Base-by-base conservation (phyloP, 164 flowering plant species). In the Chimonanthus salicifolius region DNA sequence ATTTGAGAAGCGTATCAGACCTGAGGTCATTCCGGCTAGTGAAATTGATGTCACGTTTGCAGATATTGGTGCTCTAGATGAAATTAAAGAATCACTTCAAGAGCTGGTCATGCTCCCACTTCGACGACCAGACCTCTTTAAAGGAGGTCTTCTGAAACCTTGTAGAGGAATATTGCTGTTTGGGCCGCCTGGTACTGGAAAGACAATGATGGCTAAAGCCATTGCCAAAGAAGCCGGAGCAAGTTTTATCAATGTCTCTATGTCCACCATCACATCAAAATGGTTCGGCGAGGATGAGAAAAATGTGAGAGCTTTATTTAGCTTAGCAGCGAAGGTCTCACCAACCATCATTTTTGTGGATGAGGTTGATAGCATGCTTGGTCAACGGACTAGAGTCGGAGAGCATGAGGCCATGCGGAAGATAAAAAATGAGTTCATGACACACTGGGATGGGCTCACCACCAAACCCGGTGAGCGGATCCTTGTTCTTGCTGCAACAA, bases 231-330 rank as follows among this genome's bases (percentile, higher is more conserved):
- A 94, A 80, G 97, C 97, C 51, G 95, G 97, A 71, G 99, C 99
- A 46, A 94, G 97, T 79, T 94, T 94, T 85, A 94, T 94, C 20
- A 94, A 94, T 70, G 99, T 94, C 5, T 94, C 99, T 62, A 94
- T 94, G 98, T 94, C 99, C 18, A 92, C 97, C 50, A 92, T 94
- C 70, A 90, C 98, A 51, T 94, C 99, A 6, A 94, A 94, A 78
- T 94, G 99, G 99, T 94, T 94, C 78, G 99, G 99, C n/a, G 99
- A 95, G 79, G 98, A 92, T 81, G 99, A 95, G 82, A 95, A 93
- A 81, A 95, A 92, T 74, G 99, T 95, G 2, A 82, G 98, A 68
- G 99, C 98, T 62, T 73, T 95, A 72, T 95, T 94, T 80, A 88
- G 92, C 48, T 83, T 94, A 71, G 98, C 98, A 68, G 90, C 96